A percentile compares a stretch with the other conserved stretches of the same genome.
Conservation (phyloP, 768 basidiomycete species). For the Suillus paluster region DNA sequence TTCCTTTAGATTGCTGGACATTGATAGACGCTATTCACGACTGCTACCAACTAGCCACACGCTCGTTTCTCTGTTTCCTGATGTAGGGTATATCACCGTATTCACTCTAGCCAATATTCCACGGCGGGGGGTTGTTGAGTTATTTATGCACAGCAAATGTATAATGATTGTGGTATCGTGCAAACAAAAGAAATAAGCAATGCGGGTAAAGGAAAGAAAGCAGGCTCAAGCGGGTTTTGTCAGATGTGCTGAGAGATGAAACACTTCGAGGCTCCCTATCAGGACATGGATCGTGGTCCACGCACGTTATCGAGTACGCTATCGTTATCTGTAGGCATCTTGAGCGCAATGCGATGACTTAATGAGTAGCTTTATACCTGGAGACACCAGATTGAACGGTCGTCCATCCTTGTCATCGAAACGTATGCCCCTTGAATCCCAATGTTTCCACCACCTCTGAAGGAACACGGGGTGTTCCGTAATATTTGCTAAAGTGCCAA, state of each 20-base stretch:
- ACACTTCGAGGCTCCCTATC: background rate
- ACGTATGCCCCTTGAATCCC: constrained; percentile 31
- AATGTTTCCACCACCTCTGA: constrained; percentile 33
- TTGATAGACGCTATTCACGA: background rate
- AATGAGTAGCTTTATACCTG: background rate
- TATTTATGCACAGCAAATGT: background rate
- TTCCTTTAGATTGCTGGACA: background rate
- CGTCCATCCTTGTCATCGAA: constrained; percentile 38
- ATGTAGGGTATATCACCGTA: background rate
- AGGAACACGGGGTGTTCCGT: constrained; percentile 31
- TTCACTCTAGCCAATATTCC: background rate
- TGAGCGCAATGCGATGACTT: background rate
- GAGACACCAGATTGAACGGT: constrained; percentile 19
- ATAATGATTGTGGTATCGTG: background rate
- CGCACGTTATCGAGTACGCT: background rate
- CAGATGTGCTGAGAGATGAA: background rate
- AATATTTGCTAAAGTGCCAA: constrained; percentile 41
- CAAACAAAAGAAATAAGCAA: background rate
- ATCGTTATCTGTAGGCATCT: background rate
- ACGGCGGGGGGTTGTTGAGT: background rate
- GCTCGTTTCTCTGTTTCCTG: background rate
- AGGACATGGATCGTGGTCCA: background rate
- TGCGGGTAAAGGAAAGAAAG: background rate
- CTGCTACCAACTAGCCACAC: constrained; percentile 6
- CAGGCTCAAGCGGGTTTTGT: background rate